Base-by-base conservation (phyloP, 352 stramenopile species). In the Globisporangium spinosum region DNA sequence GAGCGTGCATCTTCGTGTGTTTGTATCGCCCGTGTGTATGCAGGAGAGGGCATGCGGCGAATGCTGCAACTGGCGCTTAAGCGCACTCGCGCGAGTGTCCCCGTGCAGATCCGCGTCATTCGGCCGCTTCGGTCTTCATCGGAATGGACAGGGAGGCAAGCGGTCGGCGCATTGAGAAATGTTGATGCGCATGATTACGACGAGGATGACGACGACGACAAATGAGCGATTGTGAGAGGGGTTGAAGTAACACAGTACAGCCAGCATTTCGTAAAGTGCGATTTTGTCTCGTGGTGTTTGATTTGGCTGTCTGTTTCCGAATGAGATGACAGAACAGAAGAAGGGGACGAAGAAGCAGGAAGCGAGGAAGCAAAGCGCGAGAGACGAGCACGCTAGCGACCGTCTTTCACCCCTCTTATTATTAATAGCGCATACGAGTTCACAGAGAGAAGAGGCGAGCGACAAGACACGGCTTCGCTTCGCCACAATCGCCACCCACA, bases 21-120 rank as follows among this genome's bases (percentile, higher is more conserved):
- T 56, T 70, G n/a, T 62, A 25, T n/a, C 12, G 22, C 51, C 34
- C 10, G 9, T 53, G n/a, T 25, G 25, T 57, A 38, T 38, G 32
- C 32, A 88, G 79, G 79, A 58, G 66, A 74, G 2, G 79, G 79
- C 2, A 67, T 86, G 17, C 74, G 75, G 63, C 79, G 79, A n/a
- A 74, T 85, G 71, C 58, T 88, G 23, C 72, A 86, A n/a, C 72
- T 88, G n/a, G 76, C 79, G 13, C 62, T 88, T 54, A 77, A 82
- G 66, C 77, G 74, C 23, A 62, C 83, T 27, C 72, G 69, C 25
- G 72, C 63, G 7, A 82, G 67, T 17, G 29, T 40, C 12, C 68
- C 68, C 1, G 25, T 68, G 49, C 68, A 67, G 8, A 35, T 63
- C 12, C 29, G 51, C 5, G 35, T 70, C 35, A 67, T 67, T n/a